phyloP scores from a whole-genome alignment of 176 grass and related monocot genomes.

The Aegilops longissima region DNA sequence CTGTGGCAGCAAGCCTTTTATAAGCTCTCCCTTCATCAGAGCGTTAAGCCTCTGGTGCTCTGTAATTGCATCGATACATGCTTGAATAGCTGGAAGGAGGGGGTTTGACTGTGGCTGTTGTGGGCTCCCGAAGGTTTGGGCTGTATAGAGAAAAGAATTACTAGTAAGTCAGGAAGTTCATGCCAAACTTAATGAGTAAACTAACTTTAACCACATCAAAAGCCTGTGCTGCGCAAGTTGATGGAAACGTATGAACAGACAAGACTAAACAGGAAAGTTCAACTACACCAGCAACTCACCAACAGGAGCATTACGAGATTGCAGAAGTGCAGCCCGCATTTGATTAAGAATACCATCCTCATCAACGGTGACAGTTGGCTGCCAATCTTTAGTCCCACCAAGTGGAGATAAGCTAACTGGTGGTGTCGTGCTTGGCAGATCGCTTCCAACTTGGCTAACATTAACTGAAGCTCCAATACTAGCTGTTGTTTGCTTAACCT shows the following conservation, averaged over 20 bases:
- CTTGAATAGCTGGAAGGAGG: slow-evolving; percentile 66
- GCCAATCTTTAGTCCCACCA: slow-evolving; percentile 76
- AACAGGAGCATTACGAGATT: slow-evolving; percentile 56
- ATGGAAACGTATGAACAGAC: not conserved
- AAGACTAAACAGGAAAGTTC: slow-evolving; percentile 14
- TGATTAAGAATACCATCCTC: slow-evolving; percentile 88
- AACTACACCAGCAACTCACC: slow-evolving; percentile 53
- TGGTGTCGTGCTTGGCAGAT: slow-evolving; percentile 45
- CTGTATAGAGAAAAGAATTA: slow-evolving; percentile 41
- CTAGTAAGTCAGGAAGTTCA: not conserved
- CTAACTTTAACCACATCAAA: not conserved
- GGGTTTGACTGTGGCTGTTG: slow-evolving; percentile 67
- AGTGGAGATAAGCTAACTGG: slow-evolving; percentile 68
- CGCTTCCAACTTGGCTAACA: slow-evolving; percentile 87
- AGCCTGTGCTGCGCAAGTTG: not conserved
- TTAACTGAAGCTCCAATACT: slow-evolving; percentile 70
- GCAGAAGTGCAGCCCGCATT: slow-evolving; percentile 59
- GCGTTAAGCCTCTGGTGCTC: slow-evolving; percentile 93
- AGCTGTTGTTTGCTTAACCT: slow-evolving; percentile 85
- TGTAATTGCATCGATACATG: slow-evolving; percentile 91
- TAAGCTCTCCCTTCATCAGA: slow-evolving; percentile 97
- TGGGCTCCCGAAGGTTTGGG: slow-evolving; percentile 53
- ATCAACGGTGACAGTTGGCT: slow-evolving; percentile 70
- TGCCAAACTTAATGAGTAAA: slow-evolving; percentile 13
- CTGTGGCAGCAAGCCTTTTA: slow-evolving; percentile 86